Base-by-base conservation (phyloP, 2,329 filamentous ascomycete genomes). In the Cercospora citrullina region DNA sequence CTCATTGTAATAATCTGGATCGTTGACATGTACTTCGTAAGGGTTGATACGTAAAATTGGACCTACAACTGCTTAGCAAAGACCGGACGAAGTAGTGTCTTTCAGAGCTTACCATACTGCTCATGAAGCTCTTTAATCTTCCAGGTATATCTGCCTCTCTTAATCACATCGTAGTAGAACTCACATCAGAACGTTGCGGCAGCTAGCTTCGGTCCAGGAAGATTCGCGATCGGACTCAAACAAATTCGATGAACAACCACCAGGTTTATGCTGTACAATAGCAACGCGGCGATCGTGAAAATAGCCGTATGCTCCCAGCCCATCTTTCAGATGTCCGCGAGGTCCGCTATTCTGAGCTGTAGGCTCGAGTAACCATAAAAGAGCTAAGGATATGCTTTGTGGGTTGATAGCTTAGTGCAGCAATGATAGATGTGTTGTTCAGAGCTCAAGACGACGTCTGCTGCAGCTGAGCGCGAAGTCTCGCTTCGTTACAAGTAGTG, bases 1-100 rank as follows among this genome's bases (percentile, higher is more conserved):
- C 30, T 70, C 68, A 28, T 73, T 66, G 60, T 73, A 73, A 75
- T 78, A 82, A 60, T 73, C 73, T 14, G 78, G 73, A 70, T 82
- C 80, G 42, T 76, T 74, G 71, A 82, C 79, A 64, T 82, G 81
- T 31, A 82, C 68, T 71, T 82, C 81, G 63, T 79, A 63, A 7
- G 81, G 81, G 9, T 78, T 80, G 63, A 82, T 80, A 62, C 81
- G 77, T 33, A 83, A 74, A 57, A 82, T 78, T 7, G 81, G 81
- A 12, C 71, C 84, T 72, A 55, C 33, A 48, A n/a, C 12, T 28
- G 23, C 65, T 86, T 84, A 0, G 86, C 72, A 0, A 65, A 60
- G 26, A 58, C 5, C 42, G 4, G 59, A 16, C 36, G 45, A 23
- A 26, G 21, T 6, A 42, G 12, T n/a, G 9, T 39, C 14, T 21